Conservation (phyloP, 2,329 filamentous ascomycete species). For the Neospermospora avenae region DNA sequence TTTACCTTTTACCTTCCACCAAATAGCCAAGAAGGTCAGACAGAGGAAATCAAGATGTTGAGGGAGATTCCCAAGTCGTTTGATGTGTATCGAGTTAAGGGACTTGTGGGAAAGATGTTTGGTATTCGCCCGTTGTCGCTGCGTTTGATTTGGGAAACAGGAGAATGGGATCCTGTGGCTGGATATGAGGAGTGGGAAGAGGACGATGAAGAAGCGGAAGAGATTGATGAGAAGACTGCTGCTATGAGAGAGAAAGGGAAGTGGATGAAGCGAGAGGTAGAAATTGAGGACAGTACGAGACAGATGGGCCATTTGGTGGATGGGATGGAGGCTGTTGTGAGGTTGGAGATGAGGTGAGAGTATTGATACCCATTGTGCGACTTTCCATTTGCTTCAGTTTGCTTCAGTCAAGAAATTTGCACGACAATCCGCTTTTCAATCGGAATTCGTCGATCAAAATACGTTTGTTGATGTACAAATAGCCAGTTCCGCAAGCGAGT, state of each 20-base stretch:
- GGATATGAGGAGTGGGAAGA: conserved; percentile 57
- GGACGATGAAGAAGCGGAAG: conserved; percentile 50
- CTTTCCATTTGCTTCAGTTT: background rate
- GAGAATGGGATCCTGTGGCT: conserved; percentile 80
- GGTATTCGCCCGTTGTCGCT: conserved; percentile 59
- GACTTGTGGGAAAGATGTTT: conserved; percentile 72
- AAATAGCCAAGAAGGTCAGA: conserved; percentile 15
- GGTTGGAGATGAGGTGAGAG: conserved; percentile 53
- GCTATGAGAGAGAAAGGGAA: conserved; percentile 43
- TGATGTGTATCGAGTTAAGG: conserved; percentile 79
- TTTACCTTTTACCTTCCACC: conserved; percentile 49
- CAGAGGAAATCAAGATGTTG: conserved; percentile 21
- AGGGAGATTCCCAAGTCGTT: conserved; percentile 67
- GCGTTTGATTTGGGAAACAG: conserved; percentile 80
- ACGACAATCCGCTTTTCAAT: background rate
- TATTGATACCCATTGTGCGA: conserved; percentile 15
- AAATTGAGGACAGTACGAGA: conserved; percentile 74
- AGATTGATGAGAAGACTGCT: conserved; percentile 24
- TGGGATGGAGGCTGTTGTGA: conserved; percentile 63
- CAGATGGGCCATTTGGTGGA: conserved; percentile 83
- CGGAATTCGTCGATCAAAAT: background rate
- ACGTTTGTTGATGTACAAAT: background rate
- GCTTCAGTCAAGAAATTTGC: too few relatives aligned
- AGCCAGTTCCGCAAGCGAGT: background rate
- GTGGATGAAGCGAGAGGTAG: conserved; percentile 75